Evolutionary conservation across 2,329 filamentous ascomycete genomes (phyloP).

Genomic region (Talaromyces amestolkiae): DNA sequence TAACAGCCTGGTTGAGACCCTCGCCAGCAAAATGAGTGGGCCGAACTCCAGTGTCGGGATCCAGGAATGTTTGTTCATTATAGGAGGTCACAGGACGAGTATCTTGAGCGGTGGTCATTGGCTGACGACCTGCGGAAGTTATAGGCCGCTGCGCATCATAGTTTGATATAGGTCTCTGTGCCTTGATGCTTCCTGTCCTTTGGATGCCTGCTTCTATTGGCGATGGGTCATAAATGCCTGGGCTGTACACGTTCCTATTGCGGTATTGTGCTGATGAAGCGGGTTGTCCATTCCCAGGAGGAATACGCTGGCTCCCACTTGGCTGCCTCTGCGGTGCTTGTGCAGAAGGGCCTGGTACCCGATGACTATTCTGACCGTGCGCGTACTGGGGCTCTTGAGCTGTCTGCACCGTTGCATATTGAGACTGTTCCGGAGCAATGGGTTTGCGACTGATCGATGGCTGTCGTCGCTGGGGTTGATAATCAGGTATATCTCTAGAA

Average conservation of each 20-base stretch:
- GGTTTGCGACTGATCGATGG: conserved; percentile 7
- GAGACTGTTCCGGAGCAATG: conserved; percentile 19
- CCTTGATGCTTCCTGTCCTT: conserved; percentile 14
- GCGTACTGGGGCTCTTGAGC: conserved; percentile 26
- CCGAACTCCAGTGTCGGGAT: conserved; percentile 12
- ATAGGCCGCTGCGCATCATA: conserved; percentile 7
- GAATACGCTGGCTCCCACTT: conserved; percentile 1
- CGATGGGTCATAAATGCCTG: background rate
- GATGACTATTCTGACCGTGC: conserved; percentile 20
- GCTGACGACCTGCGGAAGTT: conserved; percentile 8
- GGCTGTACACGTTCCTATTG: background rate
- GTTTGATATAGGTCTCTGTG: background rate
- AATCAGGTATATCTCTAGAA: conserved; percentile 18
- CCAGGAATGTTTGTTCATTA: conserved; percentile 11
- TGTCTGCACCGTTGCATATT: conserved; percentile 23
- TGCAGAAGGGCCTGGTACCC: conserved; percentile 24
- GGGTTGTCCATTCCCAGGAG: background rate
- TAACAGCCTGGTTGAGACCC: conserved; percentile 15
- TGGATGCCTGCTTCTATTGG: background rate
- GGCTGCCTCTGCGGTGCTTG: background rate
- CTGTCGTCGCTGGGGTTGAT: conserved; percentile 17
- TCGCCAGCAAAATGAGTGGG: conserved; percentile 17
- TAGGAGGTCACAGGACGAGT: conserved; percentile 6
- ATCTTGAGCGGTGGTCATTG: background rate
- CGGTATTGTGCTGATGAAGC: background rate